Evolutionary conservation across 1,139 yeast species (phyloP).

Genomic region (Trichomonascaceae sp.): DNA sequence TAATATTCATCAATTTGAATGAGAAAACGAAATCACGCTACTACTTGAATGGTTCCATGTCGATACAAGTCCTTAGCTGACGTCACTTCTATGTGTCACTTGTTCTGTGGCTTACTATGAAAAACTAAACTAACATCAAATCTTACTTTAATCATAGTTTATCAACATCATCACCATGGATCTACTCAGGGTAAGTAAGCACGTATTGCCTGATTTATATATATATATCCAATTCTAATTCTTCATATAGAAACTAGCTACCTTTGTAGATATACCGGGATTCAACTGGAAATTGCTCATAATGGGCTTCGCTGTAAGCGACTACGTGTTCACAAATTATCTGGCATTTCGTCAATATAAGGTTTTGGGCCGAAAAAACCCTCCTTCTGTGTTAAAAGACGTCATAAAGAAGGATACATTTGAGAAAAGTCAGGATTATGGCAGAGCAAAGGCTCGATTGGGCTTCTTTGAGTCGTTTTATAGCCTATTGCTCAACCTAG

Average conservation of each 20-base stretch:
- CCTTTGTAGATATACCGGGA: slow-evolving; percentile 47
- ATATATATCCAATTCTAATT: background rate
- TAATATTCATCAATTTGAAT: too few relatives aligned
- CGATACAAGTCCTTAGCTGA: too few relatives aligned
- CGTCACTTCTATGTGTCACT: too few relatives aligned
- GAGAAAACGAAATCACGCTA: too few relatives aligned
- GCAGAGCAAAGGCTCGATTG: slow-evolving; percentile 75
- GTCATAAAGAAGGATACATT: slow-evolving; percentile 62
- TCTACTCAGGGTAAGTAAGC: slow-evolving; percentile 2
- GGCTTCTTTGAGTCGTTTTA: slow-evolving; percentile 51
- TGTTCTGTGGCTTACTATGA: background rate
- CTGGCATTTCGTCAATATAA: slow-evolving; percentile 71
- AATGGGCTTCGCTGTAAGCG: slow-evolving; percentile 68
- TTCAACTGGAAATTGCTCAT: slow-evolving; percentile 76
- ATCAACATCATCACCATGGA: slow-evolving; percentile 2
- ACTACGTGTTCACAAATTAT: slow-evolving; percentile 68
- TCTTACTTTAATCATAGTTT: background rate
- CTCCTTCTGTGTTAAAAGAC: slow-evolving; percentile 59
- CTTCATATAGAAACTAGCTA: slow-evolving; percentile 27
- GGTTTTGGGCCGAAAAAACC: slow-evolving; percentile 49
- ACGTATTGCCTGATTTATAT: background rate
- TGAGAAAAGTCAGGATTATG: slow-evolving; percentile 70
- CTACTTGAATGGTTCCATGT: too few relatives aligned
- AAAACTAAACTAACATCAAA: background rate
- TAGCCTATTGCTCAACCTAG: slow-evolving; percentile 51